Percentiles rank a stretch among this genome's conserved stretches.
Evolutionary conservation across 1,284 basidiomycete genomes (phyloP).

Genomic region (Marasmius tenuissimus): DNA sequence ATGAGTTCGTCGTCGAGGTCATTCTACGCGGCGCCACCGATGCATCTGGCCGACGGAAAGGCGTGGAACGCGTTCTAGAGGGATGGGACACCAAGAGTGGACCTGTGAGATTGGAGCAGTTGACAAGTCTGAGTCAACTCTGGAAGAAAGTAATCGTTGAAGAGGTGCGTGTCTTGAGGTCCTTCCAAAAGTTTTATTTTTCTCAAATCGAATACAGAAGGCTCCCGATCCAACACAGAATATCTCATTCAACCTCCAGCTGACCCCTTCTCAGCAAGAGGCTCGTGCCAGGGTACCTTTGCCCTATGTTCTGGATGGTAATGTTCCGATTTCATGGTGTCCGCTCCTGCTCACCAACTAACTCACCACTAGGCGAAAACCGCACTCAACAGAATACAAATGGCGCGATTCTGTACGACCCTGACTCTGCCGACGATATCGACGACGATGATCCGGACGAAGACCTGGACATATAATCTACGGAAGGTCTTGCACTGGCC

Average conservation of each 20-base stretch:
- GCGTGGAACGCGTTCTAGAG: slow-evolving; percentile 61
- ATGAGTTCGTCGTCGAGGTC: slow-evolving; percentile 64
- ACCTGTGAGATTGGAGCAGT: slow-evolving; percentile 45
- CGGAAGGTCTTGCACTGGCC: neutral
- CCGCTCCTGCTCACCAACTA: neutral
- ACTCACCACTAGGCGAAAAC: neutral
- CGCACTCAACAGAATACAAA: slow-evolving; percentile 9
- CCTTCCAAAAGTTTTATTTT: neutral
- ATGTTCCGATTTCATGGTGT: neutral
- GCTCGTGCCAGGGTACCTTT: slow-evolving; percentile 80
- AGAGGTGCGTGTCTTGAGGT: slow-evolving; percentile 39
- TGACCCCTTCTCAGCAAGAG: slow-evolving; percentile 83
- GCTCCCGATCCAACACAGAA: slow-evolving; percentile 60
- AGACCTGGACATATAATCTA: slow-evolving; percentile 75
- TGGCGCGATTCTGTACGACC: slow-evolving; percentile 63
- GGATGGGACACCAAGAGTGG: slow-evolving; percentile 50
- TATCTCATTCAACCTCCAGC: slow-evolving; percentile 80
- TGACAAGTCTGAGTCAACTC: slow-evolving; percentile 50
- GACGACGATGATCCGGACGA: slow-evolving; percentile 91
- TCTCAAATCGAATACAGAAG: slow-evolving; percentile 25
- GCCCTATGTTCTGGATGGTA: slow-evolving; percentile 85
- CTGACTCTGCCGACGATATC: slow-evolving; percentile 85
- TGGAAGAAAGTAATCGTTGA: slow-evolving; percentile 38
- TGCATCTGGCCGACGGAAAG: slow-evolving; percentile 42
- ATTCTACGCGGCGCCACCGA: slow-evolving; percentile 46